Conservation (phyloP, 805 yeast species). For the Teunomyces pallodes region DNA sequence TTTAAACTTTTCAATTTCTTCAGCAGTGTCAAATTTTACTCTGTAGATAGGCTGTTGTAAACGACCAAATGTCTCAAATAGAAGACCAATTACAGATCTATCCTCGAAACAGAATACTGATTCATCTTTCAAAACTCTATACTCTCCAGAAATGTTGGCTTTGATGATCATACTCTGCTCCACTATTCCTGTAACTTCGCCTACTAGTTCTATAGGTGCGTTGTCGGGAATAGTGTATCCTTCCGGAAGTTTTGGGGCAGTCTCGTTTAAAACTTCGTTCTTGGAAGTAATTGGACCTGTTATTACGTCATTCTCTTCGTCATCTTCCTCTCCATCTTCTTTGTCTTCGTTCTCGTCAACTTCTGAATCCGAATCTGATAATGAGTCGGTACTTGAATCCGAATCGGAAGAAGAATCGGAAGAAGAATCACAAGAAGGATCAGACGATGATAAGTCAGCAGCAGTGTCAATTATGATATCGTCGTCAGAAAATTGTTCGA, state of each 20-base stretch:
- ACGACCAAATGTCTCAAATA: conserved; percentile 89
- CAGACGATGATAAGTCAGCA: conserved; percentile 12
- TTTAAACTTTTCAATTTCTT: conserved; percentile 46
- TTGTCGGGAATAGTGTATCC: conserved; percentile 56
- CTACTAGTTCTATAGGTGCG: conserved; percentile 70
- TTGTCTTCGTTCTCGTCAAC: conserved; percentile 11
- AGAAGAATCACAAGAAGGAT: conserved; percentile 12
- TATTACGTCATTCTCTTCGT: conserved; percentile 43
- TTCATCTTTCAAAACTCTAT: conserved; percentile 74
- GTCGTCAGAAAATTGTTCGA: conserved; percentile 12
- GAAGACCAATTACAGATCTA: conserved; percentile 65
- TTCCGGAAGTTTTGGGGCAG: conserved; percentile 64
- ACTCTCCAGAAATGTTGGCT: conserved; percentile 79
- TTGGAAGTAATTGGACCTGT: conserved; percentile 73
- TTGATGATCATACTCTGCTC: conserved; percentile 70
- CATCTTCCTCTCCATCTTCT: conserved; percentile 24
- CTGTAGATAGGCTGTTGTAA: conserved; percentile 79
- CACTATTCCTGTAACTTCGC: conserved; percentile 64
- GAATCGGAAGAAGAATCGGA: conserved; percentile 20
- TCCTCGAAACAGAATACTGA: conserved; percentile 78
- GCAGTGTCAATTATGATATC: conserved; percentile 11
- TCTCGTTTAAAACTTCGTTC: conserved; percentile 71
- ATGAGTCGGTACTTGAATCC: conserved; percentile 16
- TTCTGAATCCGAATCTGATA: conserved; percentile 19
- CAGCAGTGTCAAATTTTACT: conserved; percentile 58